phyloP scores from a whole-genome alignment of 2,329 filamentous ascomycete species.

The Drechmeria coniospora region DNA sequence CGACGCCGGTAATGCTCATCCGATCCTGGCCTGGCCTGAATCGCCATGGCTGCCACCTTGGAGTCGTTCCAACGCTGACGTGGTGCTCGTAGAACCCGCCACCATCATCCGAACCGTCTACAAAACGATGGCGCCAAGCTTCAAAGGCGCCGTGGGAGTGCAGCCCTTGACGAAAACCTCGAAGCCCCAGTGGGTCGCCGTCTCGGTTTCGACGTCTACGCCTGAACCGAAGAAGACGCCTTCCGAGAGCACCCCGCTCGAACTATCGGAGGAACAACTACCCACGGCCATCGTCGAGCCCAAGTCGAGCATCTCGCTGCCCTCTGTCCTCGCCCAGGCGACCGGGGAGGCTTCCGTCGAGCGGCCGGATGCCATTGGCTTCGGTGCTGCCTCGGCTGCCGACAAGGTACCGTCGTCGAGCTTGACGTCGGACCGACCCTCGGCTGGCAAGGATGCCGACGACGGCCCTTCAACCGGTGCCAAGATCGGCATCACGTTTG shows the following conservation, averaged over 20 bases:
- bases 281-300: conserved; percentile 14
- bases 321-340: conserved; percentile 16
- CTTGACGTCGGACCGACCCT: conserved; percentile 6
- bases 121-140: conserved; percentile 24
- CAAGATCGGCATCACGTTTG: conserved; percentile 76
- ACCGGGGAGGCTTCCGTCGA: conserved; percentile 9
- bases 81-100: conserved; percentile 2
- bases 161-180: too few species aligned
- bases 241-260: too few species aligned
- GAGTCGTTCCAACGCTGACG: conserved; percentile 1
- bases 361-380: conserved; percentile 3
- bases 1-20: conserved; percentile 1
- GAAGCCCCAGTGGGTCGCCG: conserved; percentile 2
- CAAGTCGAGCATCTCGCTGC: conserved; percentile 10
- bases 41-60: too few species aligned
- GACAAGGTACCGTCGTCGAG: conserved; percentile 9
- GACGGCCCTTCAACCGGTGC: conserved; percentile 19
- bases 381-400: conserved; percentile 6
- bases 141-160: conserved; percentile 26
- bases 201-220: conserved; percentile 3
- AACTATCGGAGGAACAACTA: too few species aligned
- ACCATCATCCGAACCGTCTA: conserved; percentile 24
- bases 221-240: conserved; percentile 5
- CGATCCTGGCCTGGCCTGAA: background rate
- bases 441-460: background rate